phyloP scores from a whole-genome alignment of 1,284 basidiomycete species.

The Caloboletus inedulis region DNA sequence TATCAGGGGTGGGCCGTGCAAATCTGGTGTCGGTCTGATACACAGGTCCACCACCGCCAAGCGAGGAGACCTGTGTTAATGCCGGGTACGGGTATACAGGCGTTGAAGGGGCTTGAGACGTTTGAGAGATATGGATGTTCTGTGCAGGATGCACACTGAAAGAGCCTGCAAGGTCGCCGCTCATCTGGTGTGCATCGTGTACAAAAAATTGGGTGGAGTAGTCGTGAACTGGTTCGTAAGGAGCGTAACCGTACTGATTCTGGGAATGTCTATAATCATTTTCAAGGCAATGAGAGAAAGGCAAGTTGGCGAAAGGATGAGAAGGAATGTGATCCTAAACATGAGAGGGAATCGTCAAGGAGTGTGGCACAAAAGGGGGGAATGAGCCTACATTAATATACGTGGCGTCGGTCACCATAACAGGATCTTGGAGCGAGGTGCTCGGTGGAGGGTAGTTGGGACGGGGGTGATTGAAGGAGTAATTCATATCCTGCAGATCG shows the following conservation, averaged over 20 bases:
- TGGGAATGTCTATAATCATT: neutral
- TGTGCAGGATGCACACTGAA: neutral
- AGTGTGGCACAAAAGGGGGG: neutral
- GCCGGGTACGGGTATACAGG: neutral
- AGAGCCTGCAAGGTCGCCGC: neutral
- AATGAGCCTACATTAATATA: constrained; percentile 7
- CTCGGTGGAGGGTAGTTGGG: neutral
- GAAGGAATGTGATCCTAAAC: constrained; percentile 8
- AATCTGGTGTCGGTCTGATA: neutral
- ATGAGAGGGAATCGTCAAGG: neutral
- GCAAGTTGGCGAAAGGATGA: neutral
- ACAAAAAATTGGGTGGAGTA: neutral
- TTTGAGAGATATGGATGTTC: neutral
- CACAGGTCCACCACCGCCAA: neutral
- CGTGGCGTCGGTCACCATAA: constrained; percentile 6
- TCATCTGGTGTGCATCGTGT: neutral
- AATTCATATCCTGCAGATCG: constrained; percentile 8
- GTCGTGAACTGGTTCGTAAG: neutral
- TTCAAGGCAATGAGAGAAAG: neutral
- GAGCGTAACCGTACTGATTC: neutral
- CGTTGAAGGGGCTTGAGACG: neutral
- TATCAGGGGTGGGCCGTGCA: neutral
- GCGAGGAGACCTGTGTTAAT: neutral
- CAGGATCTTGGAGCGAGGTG: neutral
- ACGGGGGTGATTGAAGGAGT: neutral